phyloP scores from a whole-genome alignment of 2,329 filamentous ascomycete species.

The Curvularia sp. region DNA sequence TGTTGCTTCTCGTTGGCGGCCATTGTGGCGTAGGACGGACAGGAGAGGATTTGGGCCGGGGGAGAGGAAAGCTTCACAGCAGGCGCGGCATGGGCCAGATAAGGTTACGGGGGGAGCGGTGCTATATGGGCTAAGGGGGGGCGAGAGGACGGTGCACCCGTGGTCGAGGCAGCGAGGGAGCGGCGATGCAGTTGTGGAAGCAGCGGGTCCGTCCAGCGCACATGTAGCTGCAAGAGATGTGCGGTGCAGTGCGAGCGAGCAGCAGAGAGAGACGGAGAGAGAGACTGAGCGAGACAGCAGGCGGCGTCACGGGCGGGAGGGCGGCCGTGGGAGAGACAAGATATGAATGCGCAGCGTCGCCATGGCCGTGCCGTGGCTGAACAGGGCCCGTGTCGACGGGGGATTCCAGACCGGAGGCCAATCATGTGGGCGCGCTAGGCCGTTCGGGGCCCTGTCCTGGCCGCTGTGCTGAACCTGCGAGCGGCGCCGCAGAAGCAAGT shows the following conservation, averaged over 20 bases:
- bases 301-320: slow-evolving; percentile 12
- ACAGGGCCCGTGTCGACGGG: slow-evolving; percentile 30
- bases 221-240: background rate
- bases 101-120: background rate
- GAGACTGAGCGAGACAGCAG: slow-evolving; percentile 13
- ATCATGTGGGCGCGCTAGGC: slow-evolving; percentile 20
- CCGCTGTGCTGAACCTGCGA: slow-evolving; percentile 7
- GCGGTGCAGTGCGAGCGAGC: background rate
- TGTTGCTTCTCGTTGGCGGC: slow-evolving; percentile 40
- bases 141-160: background rate
- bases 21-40: slow-evolving; percentile 31
- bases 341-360: slow-evolving; percentile 20
- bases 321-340: slow-evolving; percentile 19
- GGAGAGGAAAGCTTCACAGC: slow-evolving; percentile 3
- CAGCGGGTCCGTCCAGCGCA: slow-evolving; percentile 7
- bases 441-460: slow-evolving; percentile 13
- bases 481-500: slow-evolving; percentile 3
- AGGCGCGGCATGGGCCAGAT: slow-evolving; percentile 1
- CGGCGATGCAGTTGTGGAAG: slow-evolving; percentile 1
- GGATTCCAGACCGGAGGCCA: slow-evolving; percentile 21
- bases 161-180: background rate
- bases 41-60: slow-evolving; percentile 6
- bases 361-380: slow-evolving; percentile 18
- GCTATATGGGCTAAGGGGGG: background rate
- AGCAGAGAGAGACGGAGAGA: slow-evolving; percentile 14